Conservation (phyloP, 148 eudicot genomes). For the Chenopodium berlandieri region DNA sequence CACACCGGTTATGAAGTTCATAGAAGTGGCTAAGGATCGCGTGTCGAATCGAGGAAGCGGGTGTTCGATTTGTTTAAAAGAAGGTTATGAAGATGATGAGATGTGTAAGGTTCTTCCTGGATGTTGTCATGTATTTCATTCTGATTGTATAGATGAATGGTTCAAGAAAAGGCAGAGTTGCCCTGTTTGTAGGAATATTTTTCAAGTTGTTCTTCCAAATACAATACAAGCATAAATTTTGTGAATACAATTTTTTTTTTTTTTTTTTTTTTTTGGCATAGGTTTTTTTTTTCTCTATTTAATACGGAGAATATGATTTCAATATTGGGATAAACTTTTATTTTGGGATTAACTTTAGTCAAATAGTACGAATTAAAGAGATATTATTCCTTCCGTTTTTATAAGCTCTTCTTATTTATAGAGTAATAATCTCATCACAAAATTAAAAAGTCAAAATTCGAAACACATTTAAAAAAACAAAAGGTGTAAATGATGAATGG, state of each 20-base stretch:
- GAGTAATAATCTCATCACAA: too few species aligned
- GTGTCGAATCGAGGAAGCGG: slow-evolving; percentile 3
- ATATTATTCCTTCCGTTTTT: too few species aligned
- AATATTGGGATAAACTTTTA: background rate
- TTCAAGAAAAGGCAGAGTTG: slow-evolving; percentile 24
- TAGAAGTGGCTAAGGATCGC: background rate
- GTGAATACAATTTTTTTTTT: background rate
- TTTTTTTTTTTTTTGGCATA: too few species aligned
- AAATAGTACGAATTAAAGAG: too few species aligned
- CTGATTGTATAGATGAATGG: slow-evolving; percentile 34
- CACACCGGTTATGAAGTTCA: slow-evolving; percentile 14
- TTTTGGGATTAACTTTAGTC: too few species aligned
- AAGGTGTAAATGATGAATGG: too few species aligned
- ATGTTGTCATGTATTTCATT: slow-evolving; percentile 33
- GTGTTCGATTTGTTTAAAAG: slow-evolving; percentile 30
- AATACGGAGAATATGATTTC: background rate
- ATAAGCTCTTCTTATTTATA: too few species aligned
- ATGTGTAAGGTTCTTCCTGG: slow-evolving; percentile 29
- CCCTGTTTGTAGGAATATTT: slow-evolving; percentile 32
- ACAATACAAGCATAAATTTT: background rate
- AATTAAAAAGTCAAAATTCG: too few species aligned
- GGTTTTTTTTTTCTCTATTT: background rate
- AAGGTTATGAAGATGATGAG: slow-evolving; percentile 32
- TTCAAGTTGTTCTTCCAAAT: slow-evolving; percentile 10
- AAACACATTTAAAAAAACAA: too few species aligned